phyloP scores from a whole-genome alignment of 2,329 filamentous ascomycete genomes.

The Penicillium sp. region DNA sequence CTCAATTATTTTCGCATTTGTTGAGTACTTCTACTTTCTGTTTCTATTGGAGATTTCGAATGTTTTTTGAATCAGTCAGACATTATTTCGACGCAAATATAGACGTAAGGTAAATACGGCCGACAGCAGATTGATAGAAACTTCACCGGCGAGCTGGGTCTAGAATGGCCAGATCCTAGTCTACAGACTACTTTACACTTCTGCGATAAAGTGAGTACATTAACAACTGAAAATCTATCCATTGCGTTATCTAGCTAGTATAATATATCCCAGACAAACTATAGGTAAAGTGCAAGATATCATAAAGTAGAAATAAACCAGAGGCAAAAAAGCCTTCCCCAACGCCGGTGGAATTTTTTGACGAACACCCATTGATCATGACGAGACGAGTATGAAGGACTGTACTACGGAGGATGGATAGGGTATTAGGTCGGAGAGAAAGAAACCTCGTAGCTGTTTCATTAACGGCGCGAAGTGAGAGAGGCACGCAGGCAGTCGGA shows the following conservation, averaged over 20 bases:
- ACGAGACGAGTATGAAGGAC: slow-evolving; percentile 7
- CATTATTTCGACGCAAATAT: too few relatives aligned
- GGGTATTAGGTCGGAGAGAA: background rate
- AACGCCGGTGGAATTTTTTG: background rate
- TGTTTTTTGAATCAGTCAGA: too few relatives aligned
- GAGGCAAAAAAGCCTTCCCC: background rate
- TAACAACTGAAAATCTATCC: background rate
- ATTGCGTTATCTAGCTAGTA: background rate
- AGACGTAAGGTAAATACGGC: too few relatives aligned
- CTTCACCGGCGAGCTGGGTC: too few relatives aligned
- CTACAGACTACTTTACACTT: background rate
- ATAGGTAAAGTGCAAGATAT: background rate
- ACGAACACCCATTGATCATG: background rate
- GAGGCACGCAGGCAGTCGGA: background rate
- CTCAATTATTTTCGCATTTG: too few relatives aligned
- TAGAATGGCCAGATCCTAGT: background rate
- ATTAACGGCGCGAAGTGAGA: slow-evolving; percentile 21
- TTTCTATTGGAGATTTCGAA: too few relatives aligned
- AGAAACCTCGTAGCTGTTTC: slow-evolving; percentile 31
- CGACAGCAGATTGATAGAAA: too few relatives aligned
- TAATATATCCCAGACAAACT: background rate
- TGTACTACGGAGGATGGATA: slow-evolving; percentile 31
- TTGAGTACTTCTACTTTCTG: too few relatives aligned
- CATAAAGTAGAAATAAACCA: background rate
- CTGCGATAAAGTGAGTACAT: background rate